Evolutionary conservation across 176 grass and related monocot genomes (phyloP), one percentile per base, ranked within the genome.

Genomic region (Phyllostachys edulis): DNA sequence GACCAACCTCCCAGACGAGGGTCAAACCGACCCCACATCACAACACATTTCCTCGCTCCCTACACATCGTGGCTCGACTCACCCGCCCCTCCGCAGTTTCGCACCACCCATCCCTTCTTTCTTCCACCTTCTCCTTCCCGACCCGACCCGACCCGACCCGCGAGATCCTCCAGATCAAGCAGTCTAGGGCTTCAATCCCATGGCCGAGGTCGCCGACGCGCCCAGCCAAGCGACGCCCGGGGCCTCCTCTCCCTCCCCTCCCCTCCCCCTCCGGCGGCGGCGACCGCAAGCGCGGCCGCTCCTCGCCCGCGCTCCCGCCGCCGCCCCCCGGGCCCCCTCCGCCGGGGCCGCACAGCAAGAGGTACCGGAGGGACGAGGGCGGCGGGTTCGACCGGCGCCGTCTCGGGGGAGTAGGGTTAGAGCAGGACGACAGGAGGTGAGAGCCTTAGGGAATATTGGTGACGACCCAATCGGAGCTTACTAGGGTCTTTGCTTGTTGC

Each of bases 301-400:
- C 84, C 17, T 87, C 90, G 18, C 92, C 95, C 16, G 71, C 84
- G 27, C 87, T 91, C 27, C 82, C 92, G 21, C 93, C 90, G 26
- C 92, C 96, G 23, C 91, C 91, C 0, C 75, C 91, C 7, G 87
- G 87, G 2, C 87, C 88, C 1, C 94, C 90, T 61, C 92, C 87
- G 13, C 62, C 83, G 27, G 82, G 71, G 51, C 67, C 36, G 59
- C 89, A 87, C 21, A 60, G 54, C 51, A 99, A 96, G 83, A 81
- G 93, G 84, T 67, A 89, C 4, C 87, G 96, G 42, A 82, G 85
- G 78, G 93, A 94, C 36, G 89, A 85, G 2, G 88, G 88, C 2
- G 90, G 90, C 4, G 96, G 96, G 10, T 99, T 94, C 32, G 91
- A 99, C 76, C 87, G 93, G 52, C 90, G 96, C 78, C 88, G 96